Evolutionary conservation across 129 eudicot genomes (phyloP), one percentile per base, ranked within the genome.

Genomic region (Lonicera japonica): DNA sequence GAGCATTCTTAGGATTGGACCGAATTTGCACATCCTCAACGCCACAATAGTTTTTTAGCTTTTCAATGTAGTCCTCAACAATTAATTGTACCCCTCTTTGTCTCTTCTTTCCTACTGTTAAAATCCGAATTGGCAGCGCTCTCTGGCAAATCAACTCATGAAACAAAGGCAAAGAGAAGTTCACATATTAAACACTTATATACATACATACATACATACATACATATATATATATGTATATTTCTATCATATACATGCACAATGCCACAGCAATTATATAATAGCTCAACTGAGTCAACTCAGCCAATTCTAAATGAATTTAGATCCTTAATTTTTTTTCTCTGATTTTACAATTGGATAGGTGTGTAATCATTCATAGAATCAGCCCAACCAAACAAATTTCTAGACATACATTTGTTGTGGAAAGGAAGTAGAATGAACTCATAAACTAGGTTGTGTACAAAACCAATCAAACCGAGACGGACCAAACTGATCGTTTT

Each of bases 1-100:
- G 78, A 63, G 97, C 83, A 68, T 90, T 90, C 70, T 81, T 90
- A 16, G 95, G 97, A 72, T 86, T 90, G 8, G 97, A 81, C 55
- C 82, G 74, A 62, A 90, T 68, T 36, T 80, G 82, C 13, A 83
- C 75, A 73, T 90, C 92, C 3, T 79, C 75, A 24, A 82, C 68
- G 1, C 69, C 70, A 64, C 95, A 86, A 61, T 90, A 90, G 54
- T 69, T 73, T 60, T 76, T 84, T 73, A 90, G 83, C 69, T 90
- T 90, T 41, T 77, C 79, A 25, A 78, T 70, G 68, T 90, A 90
- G 38, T 90, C 89, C 55, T 86, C 94, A 17, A 90, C 87, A 21
- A 83, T 75, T 41, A 90, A 45, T 24, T 90, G 92, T 22, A 86
- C 80, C 36, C 95, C 97, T 21, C 70, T 70, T 5, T 88, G 78